Conservation (phyloP, 1,139 yeast species). For the Diutina neorugosa region DNA sequence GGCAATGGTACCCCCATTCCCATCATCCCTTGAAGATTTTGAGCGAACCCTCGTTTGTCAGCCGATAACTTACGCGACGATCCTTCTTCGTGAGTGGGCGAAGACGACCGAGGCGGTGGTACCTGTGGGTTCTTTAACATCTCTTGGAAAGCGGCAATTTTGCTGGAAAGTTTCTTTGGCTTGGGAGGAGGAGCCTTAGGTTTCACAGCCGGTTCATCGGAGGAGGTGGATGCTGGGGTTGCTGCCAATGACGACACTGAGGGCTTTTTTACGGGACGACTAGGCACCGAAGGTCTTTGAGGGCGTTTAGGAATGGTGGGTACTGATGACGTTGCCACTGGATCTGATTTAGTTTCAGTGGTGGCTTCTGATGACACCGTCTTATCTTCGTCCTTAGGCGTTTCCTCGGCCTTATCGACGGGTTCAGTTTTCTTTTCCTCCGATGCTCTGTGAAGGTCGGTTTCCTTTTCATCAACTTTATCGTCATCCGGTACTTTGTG, state of each 20-base stretch:
- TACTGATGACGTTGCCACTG: not conserved
- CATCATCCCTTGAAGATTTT: conserved; percentile 45
- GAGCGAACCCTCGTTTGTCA: conserved; percentile 36
- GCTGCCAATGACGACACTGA: not conserved
- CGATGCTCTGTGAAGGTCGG: not conserved
- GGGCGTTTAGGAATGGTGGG: not conserved
- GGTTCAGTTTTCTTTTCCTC: too few species aligned
- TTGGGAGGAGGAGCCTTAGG: conserved; percentile 47
- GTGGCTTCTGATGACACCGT: not conserved
- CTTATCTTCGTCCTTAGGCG: too few species aligned
- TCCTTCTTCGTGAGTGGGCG: conserved; percentile 8
- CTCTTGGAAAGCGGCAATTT: conserved; percentile 70
- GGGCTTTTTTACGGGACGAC: not conserved
- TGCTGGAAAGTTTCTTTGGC: conserved; percentile 66
- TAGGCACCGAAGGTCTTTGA: not conserved
- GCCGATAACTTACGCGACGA: conserved; percentile 15
- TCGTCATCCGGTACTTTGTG: too few species aligned
- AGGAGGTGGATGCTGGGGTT: not conserved
- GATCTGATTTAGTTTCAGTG: not conserved
- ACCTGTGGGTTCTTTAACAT: conserved; percentile 31
- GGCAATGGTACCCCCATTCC: conserved; percentile 48
- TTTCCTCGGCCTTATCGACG: too few species aligned
- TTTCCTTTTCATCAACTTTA: too few species aligned
- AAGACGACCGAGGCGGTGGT: conserved; percentile 8
- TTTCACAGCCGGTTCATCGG: not conserved